Conservation (phyloP, 768 basidiomycete species). For the Psilocybe subaeruginosa region DNA sequence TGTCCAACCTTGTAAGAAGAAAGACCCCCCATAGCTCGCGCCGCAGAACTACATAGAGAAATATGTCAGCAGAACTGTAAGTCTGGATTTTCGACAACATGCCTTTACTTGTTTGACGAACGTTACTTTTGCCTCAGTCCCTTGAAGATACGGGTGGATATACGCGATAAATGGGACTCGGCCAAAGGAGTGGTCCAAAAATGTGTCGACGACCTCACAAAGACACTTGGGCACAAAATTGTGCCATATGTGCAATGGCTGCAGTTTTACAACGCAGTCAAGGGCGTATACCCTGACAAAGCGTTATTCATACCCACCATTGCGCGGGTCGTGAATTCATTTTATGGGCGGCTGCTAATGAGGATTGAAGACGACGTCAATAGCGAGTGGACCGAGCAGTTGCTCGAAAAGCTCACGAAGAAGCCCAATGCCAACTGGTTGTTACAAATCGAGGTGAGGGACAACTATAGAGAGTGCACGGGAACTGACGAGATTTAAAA, state of each 20-base stretch:
- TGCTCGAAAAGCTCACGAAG: constrained; percentile 29
- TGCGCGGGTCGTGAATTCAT: constrained; percentile 30
- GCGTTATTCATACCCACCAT: constrained; percentile 36
- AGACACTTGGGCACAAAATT: constrained; percentile 36
- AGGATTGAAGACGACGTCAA: constrained; percentile 36
- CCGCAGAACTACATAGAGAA: background rate
- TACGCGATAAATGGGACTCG: constrained; percentile 40
- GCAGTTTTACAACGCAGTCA: constrained; percentile 32
- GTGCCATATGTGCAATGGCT: constrained; percentile 36
- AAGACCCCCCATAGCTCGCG: background rate
- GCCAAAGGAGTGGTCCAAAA: constrained; percentile 29
- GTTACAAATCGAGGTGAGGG: constrained; percentile 32
- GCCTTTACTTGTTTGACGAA: background rate
- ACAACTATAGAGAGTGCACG: background rate
- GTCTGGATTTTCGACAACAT: background rate
- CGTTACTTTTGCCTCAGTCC: constrained; percentile 27
- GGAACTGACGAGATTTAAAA: constrained; percentile 6
- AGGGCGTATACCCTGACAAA: constrained; percentile 34
- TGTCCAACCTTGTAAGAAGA: background rate
- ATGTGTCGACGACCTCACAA: constrained; percentile 27
- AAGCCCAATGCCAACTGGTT: constrained; percentile 18
- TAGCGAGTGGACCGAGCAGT: constrained; percentile 37
- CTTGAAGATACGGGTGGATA: constrained; percentile 37
- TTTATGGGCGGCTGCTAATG: constrained; percentile 37
- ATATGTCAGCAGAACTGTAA: constrained; percentile 19